Conservation (phyloP, 2,329 filamentous ascomycete genomes). For the Grosmannia penicillata region DNA sequence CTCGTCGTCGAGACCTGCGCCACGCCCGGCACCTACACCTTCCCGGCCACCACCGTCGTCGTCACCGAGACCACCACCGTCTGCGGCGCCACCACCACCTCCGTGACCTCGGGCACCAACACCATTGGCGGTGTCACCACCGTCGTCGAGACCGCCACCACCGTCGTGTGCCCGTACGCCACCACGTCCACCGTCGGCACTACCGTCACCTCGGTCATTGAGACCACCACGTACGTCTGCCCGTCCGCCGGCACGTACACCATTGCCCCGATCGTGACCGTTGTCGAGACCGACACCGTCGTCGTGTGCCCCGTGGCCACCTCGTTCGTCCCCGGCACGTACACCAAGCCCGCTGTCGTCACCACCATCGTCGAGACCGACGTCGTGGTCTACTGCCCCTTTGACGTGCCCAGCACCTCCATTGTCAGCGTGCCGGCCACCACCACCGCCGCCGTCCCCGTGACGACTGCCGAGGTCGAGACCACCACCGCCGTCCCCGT, state of each 20-base stretch:
- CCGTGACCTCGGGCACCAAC: conserved; percentile 48
- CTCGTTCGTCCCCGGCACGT: conserved; percentile 53
- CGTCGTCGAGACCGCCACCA: conserved; percentile 49
- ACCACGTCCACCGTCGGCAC: conserved; percentile 43
- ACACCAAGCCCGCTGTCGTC: conserved; percentile 51
- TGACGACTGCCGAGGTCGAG: neutral
- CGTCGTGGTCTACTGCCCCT: conserved; percentile 59
- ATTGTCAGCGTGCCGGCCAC: conserved; percentile 9
- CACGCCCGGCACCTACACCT: conserved; percentile 59
- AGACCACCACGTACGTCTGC: conserved; percentile 47
- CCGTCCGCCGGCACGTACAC: conserved; percentile 56
- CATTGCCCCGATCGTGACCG: conserved; percentile 49
- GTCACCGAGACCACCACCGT: conserved; percentile 54
- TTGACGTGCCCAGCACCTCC: conserved; percentile 27
- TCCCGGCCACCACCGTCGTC: conserved; percentile 57
- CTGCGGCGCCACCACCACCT: conserved; percentile 46
- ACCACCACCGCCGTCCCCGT: conserved; percentile 8
- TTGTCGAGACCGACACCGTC: conserved; percentile 33
- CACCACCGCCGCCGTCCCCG: neutral
- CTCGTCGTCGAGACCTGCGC: conserved; percentile 38
- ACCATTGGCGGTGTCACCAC: conserved; percentile 62
- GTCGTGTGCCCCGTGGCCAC: conserved; percentile 52
- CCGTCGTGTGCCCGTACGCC: conserved; percentile 55
- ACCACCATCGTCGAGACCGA: conserved; percentile 56
- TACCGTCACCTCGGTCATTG: conserved; percentile 51